Base-by-base conservation (phyloP, 305 asterid species). In the Salvia sclarea region DNA sequence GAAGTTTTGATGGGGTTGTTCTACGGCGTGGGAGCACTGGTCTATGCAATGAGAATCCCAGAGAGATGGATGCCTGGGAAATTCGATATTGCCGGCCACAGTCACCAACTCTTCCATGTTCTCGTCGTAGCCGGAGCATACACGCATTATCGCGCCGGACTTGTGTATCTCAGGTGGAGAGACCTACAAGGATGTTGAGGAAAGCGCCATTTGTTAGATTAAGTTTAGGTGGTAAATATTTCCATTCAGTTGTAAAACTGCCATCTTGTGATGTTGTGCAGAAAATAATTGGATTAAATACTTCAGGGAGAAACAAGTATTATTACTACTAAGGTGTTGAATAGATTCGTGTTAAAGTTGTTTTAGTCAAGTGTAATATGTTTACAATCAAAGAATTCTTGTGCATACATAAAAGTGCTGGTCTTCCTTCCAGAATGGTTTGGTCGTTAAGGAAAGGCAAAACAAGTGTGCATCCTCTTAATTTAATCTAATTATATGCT, bases 41-140 rank as follows among this genome's bases (percentile, higher is more conserved):
- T 95, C 1, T 95, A 95, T 24, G 96, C 99, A 1, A 74, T 74
- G 92, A 70, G 98, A 52, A 58, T 91, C 25, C 99, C 99, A 0
- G 99, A 95, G 83, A 80, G 87, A 73, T 92, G 98, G 99, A 86
- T 73, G 91, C 99, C 99, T 0, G 99, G 99, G 24, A 95, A 86
- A 71, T 95, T 95, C 3, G 99, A 95, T 53, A 85, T 95, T 10
- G 96, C 95, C 0, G 99, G 99, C 5, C 90, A 88, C 56, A 95
- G 99, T 64, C 99, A 95, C 70, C 97, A 92, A 57, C 87, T 92
- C 3, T 92, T 92, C 66, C 99, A 92, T 61, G 81, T 95, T 56
- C 98, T 95, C 6, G 99, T 95, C 3, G 97, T 95, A 31, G 99
- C 97, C 0, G 98, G 96, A 62, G 99, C 98, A 17, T 95, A 79